Evolutionary conservation across 2,329 filamentous ascomycete species (phyloP), one percentile per base, ranked within the genome.

Genomic region (Amphichorda felina): DNA sequence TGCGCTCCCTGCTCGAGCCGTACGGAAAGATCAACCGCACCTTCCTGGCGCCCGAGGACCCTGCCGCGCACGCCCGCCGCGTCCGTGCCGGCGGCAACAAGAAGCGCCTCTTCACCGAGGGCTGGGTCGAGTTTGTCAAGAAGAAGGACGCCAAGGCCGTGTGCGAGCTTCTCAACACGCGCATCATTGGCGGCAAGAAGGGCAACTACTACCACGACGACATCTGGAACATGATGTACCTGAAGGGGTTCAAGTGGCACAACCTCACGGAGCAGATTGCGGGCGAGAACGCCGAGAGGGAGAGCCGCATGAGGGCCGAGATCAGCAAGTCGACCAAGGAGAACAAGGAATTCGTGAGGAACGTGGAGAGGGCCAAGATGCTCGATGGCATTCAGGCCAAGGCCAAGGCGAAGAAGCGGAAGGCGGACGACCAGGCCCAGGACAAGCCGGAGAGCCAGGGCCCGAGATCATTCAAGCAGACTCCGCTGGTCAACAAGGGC

Each of bases 201-300:
- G 72, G 83, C 10, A 74, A 72, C 33, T 86, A 82, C 53, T 93
- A 89, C 61, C 75, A 82, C 47, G 85, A 93, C 53, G 85, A 93
- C 54, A 70, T 93, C 30, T 93, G 85, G 85, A 88, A 82, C 47
- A 62, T 91, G 42, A 70, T 82, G 41, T 93, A 93, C 50, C 61
- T 93, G 42, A 80, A 75, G 43, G 83, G 82, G 2, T 89, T 91
- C 62, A 91, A 89, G 57, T 93, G 85, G 85, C 64, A 71, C 43
- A 66, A 78, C 48, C 56, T 79, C 42, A 86, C 81, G 38, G 80
- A 84, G 54, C 81, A 88, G 59, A 87, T 89, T 45, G 70, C 81
- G 28, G 72, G 79, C 19, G 85, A 93, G 63, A 85, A 88, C 52
- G 83, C 84, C 5, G 84, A 89, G 58, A 64, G 84, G 39, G 70